A percentile compares a stretch with the other conserved stretches of the same genome.
These are phyloP conservation scores for Scleroderma citrinum DNA, from an alignment of 768 basidiomycete species.

Conservation along the genomic window DNA sequence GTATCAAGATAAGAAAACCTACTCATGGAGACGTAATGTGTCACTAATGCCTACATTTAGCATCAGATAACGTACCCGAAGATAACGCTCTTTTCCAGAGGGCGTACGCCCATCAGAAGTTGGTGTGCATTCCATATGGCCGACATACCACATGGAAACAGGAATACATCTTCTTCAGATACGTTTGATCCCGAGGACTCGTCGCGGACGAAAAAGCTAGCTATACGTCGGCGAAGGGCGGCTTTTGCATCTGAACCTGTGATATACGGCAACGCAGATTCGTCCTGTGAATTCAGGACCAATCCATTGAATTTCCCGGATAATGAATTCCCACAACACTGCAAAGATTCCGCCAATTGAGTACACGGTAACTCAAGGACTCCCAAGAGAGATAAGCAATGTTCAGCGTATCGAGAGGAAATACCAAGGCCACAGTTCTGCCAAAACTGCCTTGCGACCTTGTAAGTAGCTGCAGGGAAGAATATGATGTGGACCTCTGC, in stretches of 20 bases:
- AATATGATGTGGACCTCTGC: conserved; percentile 78
- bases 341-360: conserved; percentile 3
- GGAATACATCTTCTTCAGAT: conserved; percentile 81
- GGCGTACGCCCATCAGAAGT: conserved; percentile 46
- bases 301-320: conserved; percentile 50
- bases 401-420: conserved; percentile 80
- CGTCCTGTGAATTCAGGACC: conserved; percentile 78
- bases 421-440: conserved; percentile 91
- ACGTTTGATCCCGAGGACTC: conserved; percentile 56
- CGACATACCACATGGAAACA: conserved; percentile 86
- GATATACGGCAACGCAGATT: conserved; percentile 78
- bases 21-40: neutral
- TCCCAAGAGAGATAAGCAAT: conserved; percentile 65
- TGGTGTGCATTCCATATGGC: conserved; percentile 93
- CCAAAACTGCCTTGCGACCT: conserved; percentile 88
- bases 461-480: conserved; percentile 56
- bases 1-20: conserved; percentile 97
- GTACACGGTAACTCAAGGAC: conserved; percentile 4
- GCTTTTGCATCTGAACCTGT: conserved; percentile 78
- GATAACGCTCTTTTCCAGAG: conserved; percentile 77
- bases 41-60: neutral
- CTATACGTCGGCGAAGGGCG: conserved; percentile 81
- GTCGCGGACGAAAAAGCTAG: conserved; percentile 75
- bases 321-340: conserved; percentile 1
- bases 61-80: conserved; percentile 67